phyloP scores from a whole-genome alignment of 2,329 filamentous ascomycete species.

The Neurospora crassa region DNA sequence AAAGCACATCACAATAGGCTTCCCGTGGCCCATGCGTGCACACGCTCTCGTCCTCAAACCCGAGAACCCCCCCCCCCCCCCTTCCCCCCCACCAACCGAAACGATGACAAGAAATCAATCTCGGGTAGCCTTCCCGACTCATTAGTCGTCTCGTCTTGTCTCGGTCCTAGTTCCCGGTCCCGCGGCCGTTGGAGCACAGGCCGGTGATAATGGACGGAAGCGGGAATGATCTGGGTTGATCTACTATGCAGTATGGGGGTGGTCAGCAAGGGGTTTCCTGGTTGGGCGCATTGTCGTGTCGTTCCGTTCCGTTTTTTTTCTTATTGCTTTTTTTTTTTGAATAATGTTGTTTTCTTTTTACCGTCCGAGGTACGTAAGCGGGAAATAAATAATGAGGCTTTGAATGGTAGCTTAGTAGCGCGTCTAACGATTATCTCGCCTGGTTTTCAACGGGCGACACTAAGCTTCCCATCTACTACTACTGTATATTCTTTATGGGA shows the following conservation, averaged over 20 bases:
- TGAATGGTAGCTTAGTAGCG: too few relatives aligned
- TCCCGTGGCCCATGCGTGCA: not conserved
- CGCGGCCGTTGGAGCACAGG: not conserved
- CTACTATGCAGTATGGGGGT: not conserved
- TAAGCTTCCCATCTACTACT: not conserved
- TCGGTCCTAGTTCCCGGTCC: not conserved
- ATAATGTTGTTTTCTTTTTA: not conserved
- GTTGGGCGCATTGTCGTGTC: not conserved
- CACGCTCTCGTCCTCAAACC: not conserved
- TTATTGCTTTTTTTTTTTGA: not conserved
- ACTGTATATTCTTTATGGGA: too few relatives aligned
- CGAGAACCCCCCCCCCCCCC: fast-evolving
- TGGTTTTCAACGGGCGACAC: not conserved
- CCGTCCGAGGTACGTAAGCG: not conserved
- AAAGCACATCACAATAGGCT: not conserved
- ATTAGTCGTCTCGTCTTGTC: not conserved
- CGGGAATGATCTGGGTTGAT: not conserved
- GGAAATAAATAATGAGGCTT: not conserved
- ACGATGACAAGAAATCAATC: not conserved
- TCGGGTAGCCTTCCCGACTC: not conserved
- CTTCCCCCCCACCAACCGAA: not conserved
- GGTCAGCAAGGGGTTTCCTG: not conserved
- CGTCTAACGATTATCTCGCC: not conserved
- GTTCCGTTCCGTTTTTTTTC: not conserved
- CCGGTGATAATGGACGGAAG: not conserved